Evolutionary conservation across 805 yeast genomes (phyloP).

Genomic region (Wickerhamiella sorbophila): DNA sequence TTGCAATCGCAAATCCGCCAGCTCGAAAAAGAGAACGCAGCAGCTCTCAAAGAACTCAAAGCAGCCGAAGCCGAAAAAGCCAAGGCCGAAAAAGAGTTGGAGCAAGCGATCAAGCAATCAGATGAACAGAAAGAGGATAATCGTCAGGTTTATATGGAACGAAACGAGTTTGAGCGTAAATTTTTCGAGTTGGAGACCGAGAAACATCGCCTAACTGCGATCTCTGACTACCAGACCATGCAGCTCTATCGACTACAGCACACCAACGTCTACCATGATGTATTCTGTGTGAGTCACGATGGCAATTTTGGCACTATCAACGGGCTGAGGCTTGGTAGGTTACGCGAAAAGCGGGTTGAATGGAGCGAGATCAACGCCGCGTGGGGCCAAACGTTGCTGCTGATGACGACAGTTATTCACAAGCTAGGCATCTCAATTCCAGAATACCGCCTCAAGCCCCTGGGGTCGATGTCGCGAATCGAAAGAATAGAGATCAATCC

Average conservation of each 20-base stretch:
- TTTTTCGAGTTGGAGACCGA: constrained; percentile 37
- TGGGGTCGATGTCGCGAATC: constrained; percentile 74
- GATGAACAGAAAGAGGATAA: constrained; percentile 27
- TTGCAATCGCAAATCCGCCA: constrained; percentile 34
- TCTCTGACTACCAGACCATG: constrained; percentile 45
- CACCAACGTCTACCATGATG: constrained; percentile 69
- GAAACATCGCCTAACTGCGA: constrained; percentile 47
- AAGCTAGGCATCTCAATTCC: constrained; percentile 41
- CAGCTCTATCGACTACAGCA: constrained; percentile 58
- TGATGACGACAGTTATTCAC: constrained; percentile 49
- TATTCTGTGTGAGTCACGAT: constrained; percentile 71
- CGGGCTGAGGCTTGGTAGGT: constrained; percentile 65
- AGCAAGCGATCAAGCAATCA: constrained; percentile 30
- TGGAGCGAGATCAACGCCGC: constrained; percentile 92
- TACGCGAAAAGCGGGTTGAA: constrained; percentile 46
- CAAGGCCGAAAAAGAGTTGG: constrained; percentile 28
- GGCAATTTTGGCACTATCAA: constrained; percentile 81
- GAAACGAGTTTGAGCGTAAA: constrained; percentile 45
- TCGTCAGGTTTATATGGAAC: constrained; percentile 31
- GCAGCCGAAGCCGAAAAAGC: constrained; percentile 23
- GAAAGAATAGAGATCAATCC: constrained; percentile 37
- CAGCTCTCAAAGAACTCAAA: constrained; percentile 25
- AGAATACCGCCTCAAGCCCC: constrained; percentile 55
- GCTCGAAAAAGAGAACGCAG: constrained; percentile 29
- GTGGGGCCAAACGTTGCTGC: constrained; percentile 63